Conservation (phyloP, 495 filamentous ascomycete species). For the Ramalina intermedia region DNA sequence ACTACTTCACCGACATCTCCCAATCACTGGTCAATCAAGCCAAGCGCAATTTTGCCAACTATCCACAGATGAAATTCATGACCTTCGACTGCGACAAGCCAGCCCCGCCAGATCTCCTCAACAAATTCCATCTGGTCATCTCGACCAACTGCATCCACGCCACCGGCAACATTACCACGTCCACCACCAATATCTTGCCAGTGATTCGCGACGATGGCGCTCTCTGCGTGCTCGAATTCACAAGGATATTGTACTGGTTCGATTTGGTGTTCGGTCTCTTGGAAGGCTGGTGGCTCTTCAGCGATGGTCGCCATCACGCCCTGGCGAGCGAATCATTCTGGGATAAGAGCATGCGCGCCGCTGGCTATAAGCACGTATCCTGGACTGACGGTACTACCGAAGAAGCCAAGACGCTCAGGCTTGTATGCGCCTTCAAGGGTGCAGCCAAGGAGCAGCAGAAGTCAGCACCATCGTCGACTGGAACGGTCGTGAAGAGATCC, state of each 20-base stretch:
- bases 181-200: constrained; percentile 19
- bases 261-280: constrained; percentile 34
- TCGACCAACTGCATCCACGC: constrained; percentile 36
- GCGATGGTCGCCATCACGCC: constrained; percentile 29
- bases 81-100: constrained; percentile 26
- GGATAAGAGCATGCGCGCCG: constrained; percentile 18
- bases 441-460: not conserved
- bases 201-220: constrained; percentile 28
- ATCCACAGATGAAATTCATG: constrained; percentile 24
- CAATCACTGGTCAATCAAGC: constrained; percentile 24
- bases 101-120: constrained; percentile 14
- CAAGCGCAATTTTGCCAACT: constrained; percentile 18
- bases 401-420: constrained; percentile 16
- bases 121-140: constrained; percentile 25
- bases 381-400: constrained; percentile 21
- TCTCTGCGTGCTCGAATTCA: constrained; percentile 32
- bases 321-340: constrained; percentile 18
- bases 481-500: constrained; percentile 1
- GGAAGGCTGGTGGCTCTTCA: constrained; percentile 36
- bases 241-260: constrained; percentile 23
- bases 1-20: constrained; percentile 34
- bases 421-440: constrained; percentile 14
- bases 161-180: constrained; percentile 21
- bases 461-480: not conserved
- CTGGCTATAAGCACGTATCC: constrained; percentile 22